Percentiles rank a stretch among this genome's conserved stretches.
phyloP scores from a whole-genome alignment of 805 yeast genomes.

The Cyberlindnera mycetangii region DNA sequence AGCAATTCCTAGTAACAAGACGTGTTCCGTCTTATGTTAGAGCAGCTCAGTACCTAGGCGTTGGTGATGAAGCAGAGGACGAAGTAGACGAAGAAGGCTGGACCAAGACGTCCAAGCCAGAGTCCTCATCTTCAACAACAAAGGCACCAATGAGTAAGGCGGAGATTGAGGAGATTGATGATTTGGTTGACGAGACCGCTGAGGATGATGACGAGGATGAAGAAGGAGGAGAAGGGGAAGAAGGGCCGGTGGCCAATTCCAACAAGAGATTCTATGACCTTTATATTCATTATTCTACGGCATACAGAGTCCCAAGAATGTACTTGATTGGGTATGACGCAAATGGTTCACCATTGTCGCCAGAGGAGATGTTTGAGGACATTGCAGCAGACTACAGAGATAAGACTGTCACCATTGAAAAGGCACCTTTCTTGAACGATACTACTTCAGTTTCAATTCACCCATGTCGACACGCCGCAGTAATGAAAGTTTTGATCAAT shows the following conservation, averaged over 20 bases:
- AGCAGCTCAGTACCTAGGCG: constrained; percentile 51
- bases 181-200: constrained; percentile 41
- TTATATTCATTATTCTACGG: constrained; percentile 89
- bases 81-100: constrained; percentile 53
- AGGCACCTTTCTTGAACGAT: constrained; percentile 76
- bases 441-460: constrained; percentile 84
- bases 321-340: constrained; percentile 84
- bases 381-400: constrained; percentile 88
- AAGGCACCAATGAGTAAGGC: neutral
- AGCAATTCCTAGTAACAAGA: constrained; percentile 82
- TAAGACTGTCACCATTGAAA: constrained; percentile 95
- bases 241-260: constrained; percentile 31
- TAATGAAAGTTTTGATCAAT: constrained; percentile 84
- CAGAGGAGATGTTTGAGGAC: constrained; percentile 92
- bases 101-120: constrained; percentile 41
- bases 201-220: constrained; percentile 37
- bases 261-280: constrained; percentile 75
- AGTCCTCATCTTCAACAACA: constrained; percentile 18
- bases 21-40: constrained; percentile 86
- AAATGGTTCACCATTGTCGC: constrained; percentile 82
- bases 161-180: constrained; percentile 42
- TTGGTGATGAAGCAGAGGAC: constrained; percentile 37
- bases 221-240: constrained; percentile 33
- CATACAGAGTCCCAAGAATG: constrained; percentile 94
- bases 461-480: constrained; percentile 94